phyloP scores from a whole-genome alignment of 345 rosid species.

The Diplotaxis tenuifolia region DNA sequence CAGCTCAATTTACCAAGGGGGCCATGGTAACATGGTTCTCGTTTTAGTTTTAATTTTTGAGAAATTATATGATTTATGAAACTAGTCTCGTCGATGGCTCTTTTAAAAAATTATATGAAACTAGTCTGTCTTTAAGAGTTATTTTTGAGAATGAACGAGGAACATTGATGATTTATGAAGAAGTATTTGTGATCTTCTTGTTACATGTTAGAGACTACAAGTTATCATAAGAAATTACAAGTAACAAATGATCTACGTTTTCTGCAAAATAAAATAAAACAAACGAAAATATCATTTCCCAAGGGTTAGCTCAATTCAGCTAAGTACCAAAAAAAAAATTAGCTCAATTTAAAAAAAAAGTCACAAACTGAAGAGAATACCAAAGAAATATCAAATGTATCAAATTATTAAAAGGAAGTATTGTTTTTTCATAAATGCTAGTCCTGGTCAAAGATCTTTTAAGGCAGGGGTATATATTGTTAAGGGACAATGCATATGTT shows the following conservation, averaged over 20 bases:
- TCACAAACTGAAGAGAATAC: not conserved
- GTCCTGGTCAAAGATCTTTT: conserved; percentile 2
- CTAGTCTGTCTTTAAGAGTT: not conserved
- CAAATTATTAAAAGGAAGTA: not conserved
- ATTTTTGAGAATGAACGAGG: not conserved
- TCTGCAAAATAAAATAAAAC: not conserved
- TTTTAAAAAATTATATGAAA: no score
- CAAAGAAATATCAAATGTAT: not conserved
- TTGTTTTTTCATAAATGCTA: not conserved
- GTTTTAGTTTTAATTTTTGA: no score
- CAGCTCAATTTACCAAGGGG: no score
- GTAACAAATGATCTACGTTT: not conserved
- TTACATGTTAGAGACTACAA: not conserved
- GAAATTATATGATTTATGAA: no score
- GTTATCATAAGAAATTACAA: not conserved
- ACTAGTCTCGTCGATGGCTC: no score
- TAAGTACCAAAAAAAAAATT: not conserved
- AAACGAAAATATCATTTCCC: no score
- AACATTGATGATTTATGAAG: not conserved
- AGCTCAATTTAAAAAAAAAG: not conserved
- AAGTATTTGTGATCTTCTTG: not conserved
- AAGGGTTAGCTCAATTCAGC: not conserved
- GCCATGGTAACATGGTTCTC: no score
- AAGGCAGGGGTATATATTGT: not conserved
- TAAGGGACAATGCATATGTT: not conserved